Evolutionary conservation across 2,329 filamentous ascomycete species (phyloP).

Genomic region (Sporothrix inflata): DNA sequence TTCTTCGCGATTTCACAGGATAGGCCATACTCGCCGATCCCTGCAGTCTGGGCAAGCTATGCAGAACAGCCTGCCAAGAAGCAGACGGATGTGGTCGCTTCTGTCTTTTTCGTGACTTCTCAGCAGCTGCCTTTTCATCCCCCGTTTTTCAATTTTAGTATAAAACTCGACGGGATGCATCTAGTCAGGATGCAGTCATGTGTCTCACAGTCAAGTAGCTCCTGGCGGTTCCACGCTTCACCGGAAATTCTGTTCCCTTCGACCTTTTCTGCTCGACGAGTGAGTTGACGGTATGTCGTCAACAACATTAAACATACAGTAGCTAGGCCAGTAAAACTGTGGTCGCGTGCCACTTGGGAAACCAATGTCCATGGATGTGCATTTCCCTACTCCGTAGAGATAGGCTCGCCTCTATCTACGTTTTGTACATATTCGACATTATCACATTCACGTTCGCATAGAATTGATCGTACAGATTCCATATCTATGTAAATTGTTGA

Average conservation of each 20-base stretch:
- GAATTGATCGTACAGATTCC: neutral
- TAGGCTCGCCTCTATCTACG: neutral
- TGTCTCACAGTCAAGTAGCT: neutral
- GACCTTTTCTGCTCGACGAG: neutral
- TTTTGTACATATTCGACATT: neutral
- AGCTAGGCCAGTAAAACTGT: neutral
- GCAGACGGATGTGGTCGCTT: neutral
- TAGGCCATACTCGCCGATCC: neutral
- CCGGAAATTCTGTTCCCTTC: constrained; percentile 5
- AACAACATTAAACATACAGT: neutral
- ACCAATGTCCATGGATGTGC: neutral
- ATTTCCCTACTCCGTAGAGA: neutral
- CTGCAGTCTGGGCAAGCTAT: neutral
- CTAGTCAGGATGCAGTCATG: neutral
- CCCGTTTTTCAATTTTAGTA: too few relatives aligned
- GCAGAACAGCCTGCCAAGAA: neutral
- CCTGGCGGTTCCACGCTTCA: neutral
- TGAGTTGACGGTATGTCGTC: neutral
- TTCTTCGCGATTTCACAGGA: neutral
- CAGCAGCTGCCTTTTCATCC: neutral
- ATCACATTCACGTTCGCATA: neutral
- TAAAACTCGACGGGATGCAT: neutral
- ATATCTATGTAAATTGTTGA: neutral
- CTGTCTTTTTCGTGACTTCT: neutral
- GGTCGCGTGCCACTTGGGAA: neutral